These are phyloP conservation scores for Phytophthora pistaciae DNA, from an alignment of 352 stramenopile genomes.

Conservation along the genomic window DNA sequence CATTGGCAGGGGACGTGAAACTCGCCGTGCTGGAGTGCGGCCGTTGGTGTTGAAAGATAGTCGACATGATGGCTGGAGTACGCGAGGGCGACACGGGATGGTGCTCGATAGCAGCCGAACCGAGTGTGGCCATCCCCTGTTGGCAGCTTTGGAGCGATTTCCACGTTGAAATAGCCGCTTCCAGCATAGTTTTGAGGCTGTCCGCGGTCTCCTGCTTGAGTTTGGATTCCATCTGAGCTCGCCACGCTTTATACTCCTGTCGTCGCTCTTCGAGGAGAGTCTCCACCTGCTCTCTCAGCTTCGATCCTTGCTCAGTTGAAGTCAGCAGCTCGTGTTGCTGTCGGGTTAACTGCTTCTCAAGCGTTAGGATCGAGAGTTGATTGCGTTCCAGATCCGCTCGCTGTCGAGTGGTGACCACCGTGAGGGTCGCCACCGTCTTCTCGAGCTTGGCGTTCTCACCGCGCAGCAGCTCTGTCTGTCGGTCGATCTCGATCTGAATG, in stretches of 20 bases:
- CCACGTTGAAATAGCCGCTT: conserved; percentile 48
- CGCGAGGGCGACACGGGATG: conserved; percentile 24
- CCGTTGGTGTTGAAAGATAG: conserved; percentile 33
- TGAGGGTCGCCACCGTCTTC: conserved; percentile 38
- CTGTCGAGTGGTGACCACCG: conserved; percentile 22
- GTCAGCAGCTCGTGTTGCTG: conserved; percentile 33
- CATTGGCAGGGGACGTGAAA: neutral
- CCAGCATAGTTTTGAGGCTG: conserved; percentile 43
- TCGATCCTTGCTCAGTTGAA: conserved; percentile 11
- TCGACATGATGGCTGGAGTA: conserved; percentile 32
- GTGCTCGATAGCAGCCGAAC: conserved; percentile 11
- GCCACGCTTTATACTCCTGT: conserved; percentile 44
- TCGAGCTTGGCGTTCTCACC: conserved; percentile 49
- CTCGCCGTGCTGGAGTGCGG: conserved; percentile 27
- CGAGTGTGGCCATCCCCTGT: conserved; percentile 31
- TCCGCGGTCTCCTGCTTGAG: conserved; percentile 38
- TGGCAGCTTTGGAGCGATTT: conserved; percentile 42
- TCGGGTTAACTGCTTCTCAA: conserved; percentile 41
- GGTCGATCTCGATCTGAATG: conserved; percentile 71
- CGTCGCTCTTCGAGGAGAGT: conserved; percentile 45
- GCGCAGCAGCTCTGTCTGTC: conserved; percentile 55
- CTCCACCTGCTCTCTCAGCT: conserved; percentile 45
- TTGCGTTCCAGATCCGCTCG: conserved; percentile 40
- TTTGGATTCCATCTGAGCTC: conserved; percentile 37
- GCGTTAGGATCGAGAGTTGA: conserved; percentile 21